Base-by-base conservation (phyloP, 148 eudicot genomes). In the Rheum nobile region DNA sequence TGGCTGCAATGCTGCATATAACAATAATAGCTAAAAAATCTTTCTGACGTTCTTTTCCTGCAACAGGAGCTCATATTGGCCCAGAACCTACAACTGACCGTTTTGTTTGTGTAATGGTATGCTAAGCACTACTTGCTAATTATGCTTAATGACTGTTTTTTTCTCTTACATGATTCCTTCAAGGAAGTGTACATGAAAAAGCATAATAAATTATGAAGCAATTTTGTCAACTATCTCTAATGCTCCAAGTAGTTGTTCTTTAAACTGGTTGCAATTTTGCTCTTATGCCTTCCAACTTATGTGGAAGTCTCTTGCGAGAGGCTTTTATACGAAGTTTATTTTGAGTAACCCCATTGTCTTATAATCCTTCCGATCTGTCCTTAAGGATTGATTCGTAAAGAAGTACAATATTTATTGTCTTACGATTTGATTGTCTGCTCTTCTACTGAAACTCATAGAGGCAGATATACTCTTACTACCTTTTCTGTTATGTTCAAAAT, bases 71-170 rank as follows among this genome's bases (percentile, higher is more conserved):
- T 84, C 98, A 95, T 83, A 91, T 95, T 83, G 98, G 98, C 75
- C 98, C 98, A 3, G 98, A 95, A 80, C 98, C 98, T 55, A 95
- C 98, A 31, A 95, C 98, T 19, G 98, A 95, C 46, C 85, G 97
- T n/a, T 95, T 95, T 85, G 88, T 95, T 78, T 90, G 83, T 70
- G 98, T 95, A 78, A 95, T 91, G 98, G 98, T 95, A 90, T 32
- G 61, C 28, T 54, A 26, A 26, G 26, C 32, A 57, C 32, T 57
- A 24, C 16, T 57, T 26, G 67, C 67, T 26, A 26, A 57, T 57
- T 57, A 28, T 9, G 32, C 67, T 24, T 55, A 24, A 24, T 55
- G 31, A 24, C 29, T n/a, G 4, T 8, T 3, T 26, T 10, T 10
- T 11, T 24, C 10, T 22, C 7, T 28, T 3, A 5, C 11, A 8